Evolutionary conservation across 495 filamentous ascomycete genomes (phyloP).

Genomic region (Xylaria scruposa): DNA sequence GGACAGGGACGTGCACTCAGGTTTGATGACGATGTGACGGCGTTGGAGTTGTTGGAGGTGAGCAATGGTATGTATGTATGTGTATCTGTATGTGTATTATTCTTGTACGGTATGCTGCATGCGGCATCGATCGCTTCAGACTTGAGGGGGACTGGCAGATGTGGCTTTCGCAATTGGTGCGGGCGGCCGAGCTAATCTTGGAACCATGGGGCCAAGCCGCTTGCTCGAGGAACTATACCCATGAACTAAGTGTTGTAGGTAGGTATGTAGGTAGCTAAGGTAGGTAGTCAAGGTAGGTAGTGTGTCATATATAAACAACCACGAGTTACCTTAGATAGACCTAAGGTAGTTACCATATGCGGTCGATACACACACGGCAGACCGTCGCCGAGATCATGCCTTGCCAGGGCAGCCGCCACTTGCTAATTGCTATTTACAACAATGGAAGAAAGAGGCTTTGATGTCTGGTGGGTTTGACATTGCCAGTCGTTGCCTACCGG

Average conservation of each 20-base stretch:
- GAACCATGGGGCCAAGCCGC: conserved; percentile 21
- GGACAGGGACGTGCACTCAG: conserved; percentile 3
- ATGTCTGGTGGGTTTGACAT: background rate
- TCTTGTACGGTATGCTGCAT: conserved; percentile 21
- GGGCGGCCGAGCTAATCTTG: conserved; percentile 24
- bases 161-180: conserved; percentile 27
- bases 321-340: background rate
- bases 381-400: background rate
- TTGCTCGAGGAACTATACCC: background rate
- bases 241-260: background rate
- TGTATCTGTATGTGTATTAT: conserved; percentile 17
- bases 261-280: no score
- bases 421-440: background rate
- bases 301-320: no score
- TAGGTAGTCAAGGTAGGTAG: background rate
- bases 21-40: conserved; percentile 11
- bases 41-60: conserved; percentile 22
- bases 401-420: background rate
- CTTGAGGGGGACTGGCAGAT: conserved; percentile 17
- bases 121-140: conserved; percentile 27
- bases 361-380: no score
- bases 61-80: conserved; percentile 10
- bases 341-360: no score
- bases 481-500: background rate
- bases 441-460: background rate